phyloP scores from a whole-genome alignment of 2,329 filamentous ascomycete species.

The Diaporthe citri region DNA sequence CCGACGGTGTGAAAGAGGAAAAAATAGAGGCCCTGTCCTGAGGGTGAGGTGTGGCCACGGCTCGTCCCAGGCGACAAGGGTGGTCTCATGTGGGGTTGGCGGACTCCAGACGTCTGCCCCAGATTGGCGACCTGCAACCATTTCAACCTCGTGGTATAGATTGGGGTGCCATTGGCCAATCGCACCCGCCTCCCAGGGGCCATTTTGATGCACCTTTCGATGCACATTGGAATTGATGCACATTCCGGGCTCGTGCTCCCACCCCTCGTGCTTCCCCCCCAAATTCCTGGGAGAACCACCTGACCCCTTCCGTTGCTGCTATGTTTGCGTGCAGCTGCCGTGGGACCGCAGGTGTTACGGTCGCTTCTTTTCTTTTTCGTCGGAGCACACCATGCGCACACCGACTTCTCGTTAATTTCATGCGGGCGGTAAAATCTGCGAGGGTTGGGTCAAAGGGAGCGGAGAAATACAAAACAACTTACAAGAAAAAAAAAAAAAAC shows the following conservation, averaged over 20 bases:
- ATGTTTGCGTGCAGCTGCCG: not conserved
- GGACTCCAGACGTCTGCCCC: constrained; percentile 6
- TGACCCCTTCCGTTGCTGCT: not conserved
- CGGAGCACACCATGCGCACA: constrained; percentile 17
- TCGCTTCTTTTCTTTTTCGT: not conserved
- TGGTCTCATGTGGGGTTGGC: constrained; percentile 14
- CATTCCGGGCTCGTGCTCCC: constrained; percentile 21
- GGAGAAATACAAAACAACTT: not conserved
- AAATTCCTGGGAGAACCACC: not conserved
- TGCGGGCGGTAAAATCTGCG: constrained; percentile 1
- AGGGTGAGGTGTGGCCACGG: constrained; percentile 8
- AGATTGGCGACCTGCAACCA: constrained; percentile 25
- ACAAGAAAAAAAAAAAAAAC: not conserved
- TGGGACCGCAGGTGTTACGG: not conserved
- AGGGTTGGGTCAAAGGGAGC: not conserved
- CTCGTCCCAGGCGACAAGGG: constrained; percentile 26
- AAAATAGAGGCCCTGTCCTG: no score
- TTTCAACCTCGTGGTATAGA: constrained; percentile 30
- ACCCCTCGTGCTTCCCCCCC: not conserved
- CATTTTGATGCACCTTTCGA: not conserved
- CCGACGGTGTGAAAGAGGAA: not conserved
- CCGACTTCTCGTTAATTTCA: constrained; percentile 4
- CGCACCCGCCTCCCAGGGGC: not conserved
- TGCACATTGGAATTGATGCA: constrained; percentile 6
- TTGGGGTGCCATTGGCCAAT: constrained; percentile 34